Evolutionary conservation across 441 rosid species (phyloP), one percentile per base, ranked within the genome.

Genomic region (Gossypium davidsonii): DNA sequence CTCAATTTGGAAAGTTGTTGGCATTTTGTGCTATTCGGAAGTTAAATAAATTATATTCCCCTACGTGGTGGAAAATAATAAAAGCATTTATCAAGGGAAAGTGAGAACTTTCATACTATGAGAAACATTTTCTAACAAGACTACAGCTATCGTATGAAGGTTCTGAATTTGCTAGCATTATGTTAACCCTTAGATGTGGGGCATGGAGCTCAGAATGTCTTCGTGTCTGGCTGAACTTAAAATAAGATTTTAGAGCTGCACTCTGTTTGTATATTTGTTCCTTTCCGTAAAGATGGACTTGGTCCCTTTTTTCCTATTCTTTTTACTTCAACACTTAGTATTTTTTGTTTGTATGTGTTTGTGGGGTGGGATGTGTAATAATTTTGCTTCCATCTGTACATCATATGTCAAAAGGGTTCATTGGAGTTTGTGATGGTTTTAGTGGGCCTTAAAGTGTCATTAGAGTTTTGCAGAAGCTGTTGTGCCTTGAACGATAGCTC

Each of bases 251-350:
- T 2, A 37, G 20, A 39, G 52, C 23, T 56, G 73, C 39, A 21
- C 2, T 18, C 0, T 5, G 52, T 42, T 58, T 25, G 3, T 25
- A 42, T 42, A 1, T 44, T 57, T 14, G 56, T 26, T 23, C 58
- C n/a, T 71, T 71, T 72, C 21, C 28, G 5, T 49, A 9, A 71
- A 37, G 67, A 56, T 59, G 18, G 28, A 69, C 51, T 69, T 53
- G 55, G 10, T 20, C 12, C 46, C 10, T 17, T 12, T 28, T 53
- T 12, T 28, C 18, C 57, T 20, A 18, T 20, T 28, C 12, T 10
- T 53, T 67, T 34, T 34, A 34, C 49, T 34, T 17, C 20, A 17
- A 59, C 6, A 15, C 37, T 28, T 37, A 12, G 31, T 9, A 42
- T 70, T 18, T 34, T 18, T 18, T 34, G 20, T 53, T 0, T 68